Base-by-base conservation (phyloP, 441 rosid species). In the Adansonia madagascariensis region DNA sequence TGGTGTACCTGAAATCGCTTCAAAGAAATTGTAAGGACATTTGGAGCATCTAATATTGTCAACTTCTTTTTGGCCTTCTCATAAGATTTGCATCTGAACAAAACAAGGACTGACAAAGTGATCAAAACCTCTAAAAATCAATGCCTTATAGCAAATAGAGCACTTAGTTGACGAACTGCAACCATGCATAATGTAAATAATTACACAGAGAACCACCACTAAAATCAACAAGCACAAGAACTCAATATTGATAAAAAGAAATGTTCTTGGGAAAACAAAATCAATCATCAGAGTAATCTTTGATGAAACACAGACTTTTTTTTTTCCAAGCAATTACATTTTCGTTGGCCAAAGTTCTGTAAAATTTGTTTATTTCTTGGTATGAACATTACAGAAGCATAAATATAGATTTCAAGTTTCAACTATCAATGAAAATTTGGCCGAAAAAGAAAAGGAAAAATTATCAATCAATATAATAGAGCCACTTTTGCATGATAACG, bases 41-140 rank as follows among this genome's bases (percentile, higher is more conserved):
- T 96, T 27, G 99, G 98, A 82, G 98, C 98, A 88, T 96, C 97
- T 67, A 81, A 72, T 73, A 96, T 86, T 50, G 91, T 92, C 82
- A 96, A 83, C 83, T 91, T 96, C 90, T 94, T 96, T 87, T 89
- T 94, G 79, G 99, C 99, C 75, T 88, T 92, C 84, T 91, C 96
- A 70, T 91, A 92, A 44, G 98, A 89, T 81, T 91, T 90, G 87
- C 99, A 96, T 83, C 99, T 96, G 87, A 81, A 80, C 71, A 77
- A 15, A 80, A 77, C 20, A 68, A 27, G 61, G 10, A 55, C 43
- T 15, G 64, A 65, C 47, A 70, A 78, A 57, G 44, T 71, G n/a
- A 71, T 15, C 9, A 68, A 53, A 71, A 31, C 75, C n/a, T 35
- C 27, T n/a, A 66, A 52, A 71, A 9, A 27, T n/a, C 3, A 6